Evolutionary conservation across 163 green algal species (phyloP), one percentile per base, ranked within the genome.

Genomic region (Scenedesmus sp.): DNA sequence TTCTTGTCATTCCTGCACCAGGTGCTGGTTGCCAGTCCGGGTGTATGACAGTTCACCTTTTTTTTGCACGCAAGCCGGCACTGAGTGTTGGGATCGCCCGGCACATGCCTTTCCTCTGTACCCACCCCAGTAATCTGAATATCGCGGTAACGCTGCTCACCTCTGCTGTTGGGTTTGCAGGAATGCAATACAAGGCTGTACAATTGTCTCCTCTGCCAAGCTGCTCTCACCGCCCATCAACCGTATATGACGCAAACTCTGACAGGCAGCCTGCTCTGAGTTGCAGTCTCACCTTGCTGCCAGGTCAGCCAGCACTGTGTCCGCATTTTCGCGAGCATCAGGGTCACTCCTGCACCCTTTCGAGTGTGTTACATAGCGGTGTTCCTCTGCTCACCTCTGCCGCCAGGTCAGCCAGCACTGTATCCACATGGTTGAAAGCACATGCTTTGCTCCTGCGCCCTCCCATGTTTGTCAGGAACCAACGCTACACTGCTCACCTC

Each of bases 351-450:
- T 93, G 16, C 24, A 61, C 13, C 51, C 3, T 3, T n/a, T n/a
- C n/a, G 15, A 56, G 49, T 26, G 53, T 68, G 26, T 26, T 22
- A 30, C 18, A 26, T 68, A 16, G 10, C 68, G 4, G 42, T 80
- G 70, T n/a, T 30, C 22, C 33, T 3, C 70, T 44, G 33, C 70
- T n/a, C 24, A 76, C 81, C 59, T 72, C 7, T n/a, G 37, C 26
- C 24, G 40, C 43, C 37, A 53, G n/a, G 22, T 86, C 81, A 46
- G 33, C n/a, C 49, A 86, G 13, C n/a, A 86, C 81, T 37, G 46
- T 86, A 22, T 81, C 88, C 22, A n/a, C n/a, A 96, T 51, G 46
- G 94, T 94, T 12, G 87, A 76, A 0, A 90, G 92, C 70, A 96
- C 68, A 1, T 92, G 81, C 0, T 94, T 35, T 88, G 94, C 43